Base-by-base conservation (phyloP, 2,329 filamentous ascomycete species). In the Colletotrichum sp. region DNA sequence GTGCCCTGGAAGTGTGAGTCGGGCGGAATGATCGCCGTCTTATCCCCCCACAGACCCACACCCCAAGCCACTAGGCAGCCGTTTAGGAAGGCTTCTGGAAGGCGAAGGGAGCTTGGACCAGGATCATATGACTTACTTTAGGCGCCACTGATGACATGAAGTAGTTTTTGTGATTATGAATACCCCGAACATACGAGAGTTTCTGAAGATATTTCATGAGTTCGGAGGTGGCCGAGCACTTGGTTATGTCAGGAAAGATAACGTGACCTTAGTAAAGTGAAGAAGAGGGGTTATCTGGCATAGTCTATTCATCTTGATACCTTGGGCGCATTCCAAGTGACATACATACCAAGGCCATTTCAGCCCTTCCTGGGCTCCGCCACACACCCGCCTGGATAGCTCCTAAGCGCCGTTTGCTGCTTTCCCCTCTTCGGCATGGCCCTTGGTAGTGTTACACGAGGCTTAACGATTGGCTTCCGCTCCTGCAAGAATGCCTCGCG, bases 1-100 rank as follows among this genome's bases (percentile, higher is more conserved):
- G 12, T 13, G n/a, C 28, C 10, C 18, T 16, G 5, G n/a, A 39
- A 39, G 36, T 39, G 18, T 34, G 39, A 55, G 43, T 60, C 66
- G 32, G 66, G 66, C 43, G 43, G 18, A 60, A 59, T 21, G 67
- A 69, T 67, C 65, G 67, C 67, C 67, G 55, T 28, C 30, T 57
- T 18, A 60, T 61, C 65, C 72, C 60, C 60, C 67, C 68, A 28
- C 61, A 36, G 36, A 32, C 68, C 67, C 67, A 52, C 28, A 4
- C 1, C 0, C 48, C 39, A 57, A 64, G 39, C 59, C 59, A 18
- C 28, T 12, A 73, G 70, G 74, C 74, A 74, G 21, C 64, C 74
- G 59, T 60, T 68, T 74, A 16, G 70, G 74, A 73, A 76, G 70
- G 28, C 74, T 76, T 76, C 74, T 67, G 68, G 74, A 76, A 76